Evolutionary conservation across 2,329 filamentous ascomycete species (phyloP), one percentile per base, ranked within the genome.

Genomic region (Talaromyces sp.): DNA sequence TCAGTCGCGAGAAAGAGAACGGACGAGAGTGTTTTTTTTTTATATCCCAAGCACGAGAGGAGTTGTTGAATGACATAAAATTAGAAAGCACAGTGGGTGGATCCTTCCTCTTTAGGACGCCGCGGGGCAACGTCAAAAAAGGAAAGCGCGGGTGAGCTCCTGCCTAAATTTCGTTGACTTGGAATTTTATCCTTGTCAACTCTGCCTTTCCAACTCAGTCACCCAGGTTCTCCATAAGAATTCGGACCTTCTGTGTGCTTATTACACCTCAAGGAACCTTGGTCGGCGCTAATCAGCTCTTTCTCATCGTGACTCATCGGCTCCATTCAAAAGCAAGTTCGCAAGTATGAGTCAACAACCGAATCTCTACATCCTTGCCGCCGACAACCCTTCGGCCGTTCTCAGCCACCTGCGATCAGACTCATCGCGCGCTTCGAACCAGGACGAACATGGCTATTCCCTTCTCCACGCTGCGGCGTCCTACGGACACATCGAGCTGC

Each of bases 361-460:
- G 42, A 93, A 92, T 70, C 84, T 84, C 1, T 91, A 88, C 73
- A 81, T 92, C 62, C 83, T 92, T 56, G 93, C 93, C 44, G 91
- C 93, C 64, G 93, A 96, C 75, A 89, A 92, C 71, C 89, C 89
- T 58, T 79, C 86, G 46, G 82, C 84, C 50, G 86, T 99, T 61
- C 81, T 96, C 65, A 81, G 86, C 63, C 86, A 93, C 68, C 87
- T 99, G 59, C 84, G 85, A 66, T 81, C 87, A 65, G 85, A 92
- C 68, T 91, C 92, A 37, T 78, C 85, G n/a, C 81, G 96, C 60
- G 93, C 95, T 60, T 84, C 87, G 2, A 80, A 84, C 59, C 91
- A 96, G 78, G 95, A 99, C 76, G 87, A 89, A 64, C 90, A 97
- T 72, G 95, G 95, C 70, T 99, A 99, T 80, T 96, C 92, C 54